Conservation (phyloP, 1,284 basidiomycete genomes). For the Ustilago nuda region DNA sequence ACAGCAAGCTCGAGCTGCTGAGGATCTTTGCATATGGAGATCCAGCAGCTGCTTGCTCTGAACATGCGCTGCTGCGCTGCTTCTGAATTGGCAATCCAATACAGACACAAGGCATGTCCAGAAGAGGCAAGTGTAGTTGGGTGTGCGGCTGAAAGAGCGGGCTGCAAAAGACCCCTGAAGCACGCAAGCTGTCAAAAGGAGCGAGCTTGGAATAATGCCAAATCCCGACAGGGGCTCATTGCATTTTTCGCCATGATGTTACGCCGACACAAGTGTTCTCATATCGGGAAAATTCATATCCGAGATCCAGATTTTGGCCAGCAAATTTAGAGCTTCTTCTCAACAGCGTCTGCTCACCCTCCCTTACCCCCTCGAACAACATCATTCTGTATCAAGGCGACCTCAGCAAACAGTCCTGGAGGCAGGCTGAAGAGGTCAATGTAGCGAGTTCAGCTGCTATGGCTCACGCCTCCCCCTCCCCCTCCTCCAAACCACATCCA, state of each 20-base stretch:
- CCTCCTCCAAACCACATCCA: not conserved
- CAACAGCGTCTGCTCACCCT: not conserved
- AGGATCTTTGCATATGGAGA: no score
- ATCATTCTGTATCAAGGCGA: not conserved
- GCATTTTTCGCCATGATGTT: not conserved
- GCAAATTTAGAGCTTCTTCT: conserved; percentile 1
- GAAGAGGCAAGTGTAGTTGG: not conserved
- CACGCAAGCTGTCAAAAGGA: conserved; percentile 10
- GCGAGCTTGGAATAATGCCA: not conserved
- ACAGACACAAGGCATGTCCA: not conserved
- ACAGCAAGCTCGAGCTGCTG: no score
- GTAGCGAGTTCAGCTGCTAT: conserved; percentile 1
- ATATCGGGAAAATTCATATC: not conserved
- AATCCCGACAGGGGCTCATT: conserved; percentile 9
- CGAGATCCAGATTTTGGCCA: conserved; percentile 8
- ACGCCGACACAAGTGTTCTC: not conserved
- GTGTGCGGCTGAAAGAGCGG: not conserved
- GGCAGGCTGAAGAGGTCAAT: not conserved
- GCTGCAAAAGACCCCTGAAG: conserved; percentile 16
- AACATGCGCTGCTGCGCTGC: not conserved
- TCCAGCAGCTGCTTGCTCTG: no score
- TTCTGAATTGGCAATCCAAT: no score
- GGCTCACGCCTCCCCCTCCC: not conserved
- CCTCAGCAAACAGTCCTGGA: not conserved
- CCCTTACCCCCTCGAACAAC: not conserved